These are phyloP conservation scores for Ligustrum vulgare DNA, from an alignment of 257 asterid species.

Conservation along the genomic window DNA sequence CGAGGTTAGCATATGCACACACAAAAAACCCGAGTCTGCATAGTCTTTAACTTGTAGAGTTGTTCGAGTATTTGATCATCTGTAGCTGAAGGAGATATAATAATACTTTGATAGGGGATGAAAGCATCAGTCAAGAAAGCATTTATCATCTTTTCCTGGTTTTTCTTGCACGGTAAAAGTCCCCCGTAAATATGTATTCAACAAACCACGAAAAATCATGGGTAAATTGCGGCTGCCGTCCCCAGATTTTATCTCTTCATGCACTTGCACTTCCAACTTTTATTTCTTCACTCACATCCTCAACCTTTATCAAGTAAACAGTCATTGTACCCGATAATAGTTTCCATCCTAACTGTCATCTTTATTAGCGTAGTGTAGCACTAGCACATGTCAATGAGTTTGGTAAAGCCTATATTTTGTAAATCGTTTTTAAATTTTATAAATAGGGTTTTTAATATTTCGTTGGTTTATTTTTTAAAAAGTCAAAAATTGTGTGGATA, in stretches of 20 bases:
- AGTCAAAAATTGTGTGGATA: too few species aligned
- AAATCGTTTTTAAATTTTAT: too few species aligned
- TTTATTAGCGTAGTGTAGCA: too few species aligned
- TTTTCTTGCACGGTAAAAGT: neutral
- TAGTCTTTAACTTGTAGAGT: slow-evolving; percentile 32
- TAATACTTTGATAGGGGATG: slow-evolving; percentile 31
- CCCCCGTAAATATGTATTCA: neutral
- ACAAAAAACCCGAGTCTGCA: slow-evolving; percentile 54
- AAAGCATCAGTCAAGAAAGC: slow-evolving; percentile 31
- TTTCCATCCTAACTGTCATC: too few species aligned
- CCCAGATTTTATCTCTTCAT: neutral
- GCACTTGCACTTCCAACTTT: too few species aligned
- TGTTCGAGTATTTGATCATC: slow-evolving; percentile 8
- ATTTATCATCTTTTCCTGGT: neutral
- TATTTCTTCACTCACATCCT: too few species aligned
- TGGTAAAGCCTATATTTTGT: too few species aligned
- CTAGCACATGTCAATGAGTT: too few species aligned
- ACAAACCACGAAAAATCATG: neutral
- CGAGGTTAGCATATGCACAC: slow-evolving; percentile 44
- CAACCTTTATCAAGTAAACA: neutral
- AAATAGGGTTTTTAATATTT: too few species aligned
- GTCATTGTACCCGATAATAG: too few species aligned
- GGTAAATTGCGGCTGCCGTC: neutral
- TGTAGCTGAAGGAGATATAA: slow-evolving; percentile 26
- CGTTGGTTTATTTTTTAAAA: too few species aligned